Conservation (phyloP, 1,139 yeast species). For the Yamadazyma jaroonii region DNA sequence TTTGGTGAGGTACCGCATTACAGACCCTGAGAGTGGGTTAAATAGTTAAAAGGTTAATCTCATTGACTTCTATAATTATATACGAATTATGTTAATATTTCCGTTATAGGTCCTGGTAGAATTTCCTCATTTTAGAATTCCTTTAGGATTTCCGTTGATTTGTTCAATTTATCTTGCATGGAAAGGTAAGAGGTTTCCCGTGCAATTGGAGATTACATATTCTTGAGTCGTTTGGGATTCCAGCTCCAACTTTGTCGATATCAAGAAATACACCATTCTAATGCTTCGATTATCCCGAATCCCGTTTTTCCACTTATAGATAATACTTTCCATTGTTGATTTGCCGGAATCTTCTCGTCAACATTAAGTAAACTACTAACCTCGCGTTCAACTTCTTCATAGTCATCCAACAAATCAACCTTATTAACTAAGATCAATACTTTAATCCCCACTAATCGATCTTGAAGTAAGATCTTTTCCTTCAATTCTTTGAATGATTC, state of each 20-base stretch:
- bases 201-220: too few species aligned
- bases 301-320: constrained; percentile 62
- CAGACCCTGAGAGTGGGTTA: too few species aligned
- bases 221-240: not conserved
- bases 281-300: constrained; percentile 6
- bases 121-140: too few species aligned
- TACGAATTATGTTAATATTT: too few species aligned
- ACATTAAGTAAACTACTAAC: constrained; percentile 24
- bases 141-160: too few species aligned
- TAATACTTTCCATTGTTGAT: constrained; percentile 34
- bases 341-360: constrained; percentile 19
- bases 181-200: too few species aligned
- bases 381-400: constrained; percentile 5
- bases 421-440: constrained; percentile 58
- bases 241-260: not conserved
- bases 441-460: constrained; percentile 65
- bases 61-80: too few species aligned
- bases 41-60: too few species aligned
- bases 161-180: too few species aligned
- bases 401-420: constrained; percentile 30
- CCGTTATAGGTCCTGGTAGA: too few species aligned
- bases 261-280: constrained; percentile 19
- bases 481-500: constrained; percentile 68
- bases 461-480: constrained; percentile 59
- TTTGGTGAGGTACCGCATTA: too few species aligned